A percentile compares a stretch with the other conserved stretches of the same genome.
Evolutionary conservation across 202 grass and related monocot species (phyloP).

Genomic region (Musa balbisiana): DNA sequence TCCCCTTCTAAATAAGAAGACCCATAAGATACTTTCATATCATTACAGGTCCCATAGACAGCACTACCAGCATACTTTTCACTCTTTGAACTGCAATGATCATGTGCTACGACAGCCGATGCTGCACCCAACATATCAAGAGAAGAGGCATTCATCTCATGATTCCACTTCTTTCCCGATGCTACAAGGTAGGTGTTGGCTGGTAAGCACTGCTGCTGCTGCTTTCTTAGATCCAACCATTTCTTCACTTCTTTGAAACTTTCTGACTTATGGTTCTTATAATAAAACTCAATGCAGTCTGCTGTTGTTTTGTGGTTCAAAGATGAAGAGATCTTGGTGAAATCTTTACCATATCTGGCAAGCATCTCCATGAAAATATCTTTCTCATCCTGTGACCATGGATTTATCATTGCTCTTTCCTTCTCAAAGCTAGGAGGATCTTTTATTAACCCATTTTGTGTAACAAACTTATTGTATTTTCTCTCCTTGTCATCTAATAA

Average conservation of each 20-base stretch:
- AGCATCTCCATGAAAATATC: slow-evolving; percentile 83
- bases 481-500: slow-evolving; percentile 66
- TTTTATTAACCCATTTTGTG: slow-evolving; percentile 57
- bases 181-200: slow-evolving; percentile 57
- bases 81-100: slow-evolving; percentile 34
- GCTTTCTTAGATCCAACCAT: slow-evolving; percentile 46
- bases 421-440: slow-evolving; percentile 59
- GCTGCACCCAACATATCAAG: slow-evolving; percentile 68
- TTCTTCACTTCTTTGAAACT: slow-evolving; percentile 88
- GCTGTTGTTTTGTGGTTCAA: slow-evolving; percentile 78
- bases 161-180: slow-evolving; percentile 64
- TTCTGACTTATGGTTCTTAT: slow-evolving; percentile 89
- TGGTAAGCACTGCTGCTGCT: slow-evolving; percentile 32
- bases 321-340: slow-evolving; percentile 70
- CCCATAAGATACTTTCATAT: slow-evolving; percentile 17
- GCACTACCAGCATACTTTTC: slow-evolving; percentile 33
- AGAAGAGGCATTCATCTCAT: slow-evolving; percentile 48
- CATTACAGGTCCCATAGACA: slow-evolving; percentile 11
- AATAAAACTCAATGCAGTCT: slow-evolving; percentile 93
- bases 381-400: slow-evolving; percentile 75
- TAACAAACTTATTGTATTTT: slow-evolving; percentile 36
- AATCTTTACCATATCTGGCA: slow-evolving; percentile 81
- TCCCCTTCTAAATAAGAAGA: slow-evolving; percentile 33
- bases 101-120: slow-evolving; percentile 47
- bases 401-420: slow-evolving; percentile 60